These are phyloP conservation scores for Aspergillus puulaauensis DNA, from an alignment of 2,329 filamentous ascomycete genomes.

Conservation along the genomic window DNA sequence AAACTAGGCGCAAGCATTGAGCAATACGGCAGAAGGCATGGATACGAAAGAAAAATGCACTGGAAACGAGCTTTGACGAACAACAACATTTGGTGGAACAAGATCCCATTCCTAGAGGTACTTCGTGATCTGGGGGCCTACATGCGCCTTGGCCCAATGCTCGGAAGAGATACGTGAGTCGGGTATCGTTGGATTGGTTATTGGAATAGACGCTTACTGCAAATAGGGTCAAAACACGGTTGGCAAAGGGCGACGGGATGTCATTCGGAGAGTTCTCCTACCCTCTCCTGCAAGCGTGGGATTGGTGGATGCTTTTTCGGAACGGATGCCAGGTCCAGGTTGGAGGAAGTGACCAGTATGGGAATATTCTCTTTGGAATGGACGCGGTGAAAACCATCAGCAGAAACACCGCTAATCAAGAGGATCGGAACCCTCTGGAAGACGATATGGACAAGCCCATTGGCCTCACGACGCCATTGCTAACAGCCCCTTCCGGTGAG, in stretches of 20 bases:
- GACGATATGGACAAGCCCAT: constrained; percentile 56
- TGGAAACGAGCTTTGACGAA: constrained; percentile 71
- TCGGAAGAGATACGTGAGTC: constrained; percentile 81
- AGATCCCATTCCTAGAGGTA: constrained; percentile 70
- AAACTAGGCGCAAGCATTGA: constrained; percentile 75
- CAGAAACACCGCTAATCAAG: constrained; percentile 41
- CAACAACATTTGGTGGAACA: constrained; percentile 82
- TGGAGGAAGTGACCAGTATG: constrained; percentile 92
- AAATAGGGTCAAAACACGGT: constrained; percentile 71
- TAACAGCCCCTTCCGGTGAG: constrained; percentile 79
- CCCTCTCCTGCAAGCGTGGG: constrained; percentile 90
- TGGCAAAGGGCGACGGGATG: constrained; percentile 87
- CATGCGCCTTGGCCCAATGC: constrained; percentile 80
- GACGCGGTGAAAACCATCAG: constrained; percentile 78
- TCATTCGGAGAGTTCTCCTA: constrained; percentile 92
- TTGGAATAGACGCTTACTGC: background rate
- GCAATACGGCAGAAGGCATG: constrained; percentile 62
- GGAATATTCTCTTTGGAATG: constrained; percentile 90
- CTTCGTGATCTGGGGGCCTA: constrained; percentile 70
- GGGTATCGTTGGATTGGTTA: background rate
- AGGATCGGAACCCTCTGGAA: constrained; percentile 38
- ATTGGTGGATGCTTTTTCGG: constrained; percentile 88
- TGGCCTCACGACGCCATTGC: constrained; percentile 85
- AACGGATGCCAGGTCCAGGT: constrained; percentile 78
- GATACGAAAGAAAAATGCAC: constrained; percentile 62